Base-by-base conservation (phyloP, 768 basidiomycete species). In the Strobilomyces confusus region DNA sequence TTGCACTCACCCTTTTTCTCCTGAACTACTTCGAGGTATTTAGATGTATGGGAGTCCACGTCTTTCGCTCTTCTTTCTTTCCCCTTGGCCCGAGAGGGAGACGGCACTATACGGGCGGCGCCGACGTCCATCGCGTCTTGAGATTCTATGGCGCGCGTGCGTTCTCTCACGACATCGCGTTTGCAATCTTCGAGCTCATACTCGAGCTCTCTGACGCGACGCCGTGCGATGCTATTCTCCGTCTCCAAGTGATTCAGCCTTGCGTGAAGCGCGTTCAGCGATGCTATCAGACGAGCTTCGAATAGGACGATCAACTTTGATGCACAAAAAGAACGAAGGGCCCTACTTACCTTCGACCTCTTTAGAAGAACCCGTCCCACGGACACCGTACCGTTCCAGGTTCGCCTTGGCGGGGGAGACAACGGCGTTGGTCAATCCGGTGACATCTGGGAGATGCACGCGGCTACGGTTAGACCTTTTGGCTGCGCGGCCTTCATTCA, bases 171-270 rank as follows among this genome's bases (percentile, higher is more conserved):
- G 3, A 89, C 86, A 42, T 94, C 88, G n/a, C 80, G 77, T 64
- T 87, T 90, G 58, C 89, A 89, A 14, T 80, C 80, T 56, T 95
- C 92, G 7, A 97, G 77, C 65, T 95, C 94, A 50, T 79, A 74
- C 69, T 97, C 94, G 3, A 97, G 77, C 63, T 95, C 93, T 34
- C 83, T 73, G n/a, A 97, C 89, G 17, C 92, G 78, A 23, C 88
- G 76, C 2, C 90, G 78, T 5, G 92, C 92, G 9, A 90, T 80
- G 5, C 84, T 76, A 59, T 95, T 95, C 63, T 95, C 90, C 0
- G 82, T 79, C 61, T 94, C 89, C 4, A 95, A 78, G 36, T 85
- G 78, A 15, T 81, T 75, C 9, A 95, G 74, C 57, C 88, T 84
- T 26, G 76, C 70, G 58, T 88, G 91, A 12, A 89, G 81, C 8